These are phyloP conservation scores for Podila horticola DNA, from an alignment of 192 early-diverging fungal species.

Conservation along the genomic window DNA sequence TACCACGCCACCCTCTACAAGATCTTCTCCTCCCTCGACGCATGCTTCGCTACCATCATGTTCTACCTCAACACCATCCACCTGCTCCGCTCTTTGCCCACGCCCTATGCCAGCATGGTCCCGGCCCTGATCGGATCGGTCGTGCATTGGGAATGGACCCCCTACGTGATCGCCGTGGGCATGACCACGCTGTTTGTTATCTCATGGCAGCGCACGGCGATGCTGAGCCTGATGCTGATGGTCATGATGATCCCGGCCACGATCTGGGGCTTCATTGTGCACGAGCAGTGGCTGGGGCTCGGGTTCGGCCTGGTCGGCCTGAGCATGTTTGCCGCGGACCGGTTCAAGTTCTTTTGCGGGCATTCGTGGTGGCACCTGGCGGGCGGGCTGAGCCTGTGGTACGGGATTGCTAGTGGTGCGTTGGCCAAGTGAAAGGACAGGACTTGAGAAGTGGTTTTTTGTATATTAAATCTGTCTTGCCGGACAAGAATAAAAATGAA, in stretches of 20 bases:
- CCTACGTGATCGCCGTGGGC: conserved; percentile 19
- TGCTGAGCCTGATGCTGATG: conserved; percentile 50
- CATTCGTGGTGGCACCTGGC: conserved; percentile 46
- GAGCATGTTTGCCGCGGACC: conserved; percentile 40
- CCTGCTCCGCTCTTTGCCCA: conserved; percentile 27
- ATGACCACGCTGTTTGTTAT: conserved; percentile 38
- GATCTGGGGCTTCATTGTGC: conserved; percentile 41
- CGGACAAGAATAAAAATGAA: neutral
- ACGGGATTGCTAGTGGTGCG: conserved; percentile 32
- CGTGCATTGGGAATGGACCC: conserved; percentile 32
- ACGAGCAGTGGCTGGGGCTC: conserved; percentile 34
- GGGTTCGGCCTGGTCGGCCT: conserved; percentile 34
- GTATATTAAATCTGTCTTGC: neutral
- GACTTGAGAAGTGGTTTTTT: no score
- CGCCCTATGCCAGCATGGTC: conserved; percentile 26
- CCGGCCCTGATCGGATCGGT: conserved; percentile 23
- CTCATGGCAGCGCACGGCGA: conserved; percentile 49
- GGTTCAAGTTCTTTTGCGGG: conserved; percentile 47
- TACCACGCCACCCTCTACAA: conserved; percentile 62
- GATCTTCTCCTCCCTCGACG: conserved; percentile 56
- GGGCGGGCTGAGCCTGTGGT: conserved; percentile 40
- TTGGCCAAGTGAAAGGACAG: conserved; percentile 9
- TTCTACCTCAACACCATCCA: conserved; percentile 52
- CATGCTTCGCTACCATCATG: conserved; percentile 53
- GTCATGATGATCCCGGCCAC: conserved; percentile 47